Evolutionary conservation across 768 basidiomycete genomes (phyloP).

Genomic region (Aureoboletus auriporus): DNA sequence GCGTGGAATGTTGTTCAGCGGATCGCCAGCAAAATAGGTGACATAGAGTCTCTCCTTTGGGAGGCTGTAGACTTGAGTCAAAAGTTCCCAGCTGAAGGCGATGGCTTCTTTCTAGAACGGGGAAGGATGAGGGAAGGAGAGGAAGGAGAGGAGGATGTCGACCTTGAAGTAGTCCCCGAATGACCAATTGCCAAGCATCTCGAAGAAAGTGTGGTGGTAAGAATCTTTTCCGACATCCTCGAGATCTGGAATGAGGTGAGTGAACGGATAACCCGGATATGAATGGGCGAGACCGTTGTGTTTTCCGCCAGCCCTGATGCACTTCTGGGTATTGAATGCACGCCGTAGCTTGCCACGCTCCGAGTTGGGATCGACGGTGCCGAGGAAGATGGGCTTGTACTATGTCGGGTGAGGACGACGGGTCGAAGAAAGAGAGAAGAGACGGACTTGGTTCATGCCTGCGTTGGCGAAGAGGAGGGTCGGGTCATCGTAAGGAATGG

Average conservation of each 20-base stretch:
- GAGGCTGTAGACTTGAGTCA: slow-evolving; percentile 85
- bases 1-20: slow-evolving; percentile 76
- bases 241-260: slow-evolving; percentile 56
- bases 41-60: slow-evolving; percentile 92
- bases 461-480: slow-evolving; percentile 98
- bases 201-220: slow-evolving; percentile 97
- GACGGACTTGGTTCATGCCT: slow-evolving; percentile 86
- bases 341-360: slow-evolving; percentile 87
- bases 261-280: background rate
- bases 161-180: slow-evolving; percentile 99
- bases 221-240: slow-evolving; percentile 99
- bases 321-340: slow-evolving; percentile 96
- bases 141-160: slow-evolving; percentile 5
- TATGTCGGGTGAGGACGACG: slow-evolving; percentile 31
- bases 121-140: slow-evolving; percentile 4
- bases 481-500: slow-evolving; percentile 96
- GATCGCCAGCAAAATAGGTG: slow-evolving; percentile 96
- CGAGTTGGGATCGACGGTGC: slow-evolving; percentile 93
- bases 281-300: slow-evolving; percentile 71
- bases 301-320: slow-evolving; percentile 97
- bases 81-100: slow-evolving; percentile 87
- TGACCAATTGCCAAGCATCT: slow-evolving; percentile 99
- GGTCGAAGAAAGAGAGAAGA: background rate
- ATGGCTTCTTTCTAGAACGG: slow-evolving; percentile 82
- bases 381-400: slow-evolving; percentile 98